Percentiles rank a stretch among this genome's conserved stretches.
phyloP scores from a whole-genome alignment of 768 basidiomycete species.

The Amyloporia xantha region DNA sequence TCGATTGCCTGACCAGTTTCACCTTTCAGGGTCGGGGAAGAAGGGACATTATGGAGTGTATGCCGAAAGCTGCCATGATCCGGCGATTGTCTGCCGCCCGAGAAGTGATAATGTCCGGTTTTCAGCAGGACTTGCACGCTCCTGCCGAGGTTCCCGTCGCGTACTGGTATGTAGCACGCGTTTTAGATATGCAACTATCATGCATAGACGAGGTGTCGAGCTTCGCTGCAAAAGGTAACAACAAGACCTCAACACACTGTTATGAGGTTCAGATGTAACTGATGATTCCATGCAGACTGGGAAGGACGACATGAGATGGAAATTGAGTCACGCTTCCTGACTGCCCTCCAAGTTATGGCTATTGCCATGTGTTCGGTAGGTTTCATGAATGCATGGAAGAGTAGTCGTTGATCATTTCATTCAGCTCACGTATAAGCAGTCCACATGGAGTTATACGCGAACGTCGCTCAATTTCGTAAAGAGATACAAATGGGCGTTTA shows the following conservation, averaged over 20 bases:
- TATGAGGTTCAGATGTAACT: background rate
- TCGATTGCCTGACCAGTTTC: too few species aligned
- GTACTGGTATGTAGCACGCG: constrained; percentile 63
- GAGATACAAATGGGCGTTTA: constrained; percentile 77
- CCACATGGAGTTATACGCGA: constrained; percentile 43
- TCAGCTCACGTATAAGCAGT: constrained; percentile 44
- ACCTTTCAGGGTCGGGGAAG: constrained; percentile 4
- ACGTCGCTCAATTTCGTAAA: constrained; percentile 52
- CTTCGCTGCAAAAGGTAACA: constrained; percentile 34
- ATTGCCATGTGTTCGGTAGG: constrained; percentile 49
- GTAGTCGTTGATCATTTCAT: background rate
- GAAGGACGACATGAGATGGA: constrained; percentile 37
- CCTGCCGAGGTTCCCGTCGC: constrained; percentile 64
- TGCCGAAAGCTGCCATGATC: constrained; percentile 45
- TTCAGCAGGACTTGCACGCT: constrained; percentile 69
- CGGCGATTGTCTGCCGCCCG: constrained; percentile 55
- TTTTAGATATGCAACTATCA: constrained; percentile 50
- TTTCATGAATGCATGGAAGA: constrained; percentile 3
- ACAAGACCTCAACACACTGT: too few species aligned
- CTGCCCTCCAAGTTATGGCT: constrained; percentile 52
- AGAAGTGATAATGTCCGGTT: constrained; percentile 69
- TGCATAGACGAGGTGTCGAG: constrained; percentile 44
- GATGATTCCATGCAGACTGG: constrained; percentile 27
- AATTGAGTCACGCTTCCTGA: constrained; percentile 46
- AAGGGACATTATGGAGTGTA: constrained; percentile 5